Base-by-base conservation (phyloP, 2,329 filamentous ascomycete species). In the Penicillium sp. region DNA sequence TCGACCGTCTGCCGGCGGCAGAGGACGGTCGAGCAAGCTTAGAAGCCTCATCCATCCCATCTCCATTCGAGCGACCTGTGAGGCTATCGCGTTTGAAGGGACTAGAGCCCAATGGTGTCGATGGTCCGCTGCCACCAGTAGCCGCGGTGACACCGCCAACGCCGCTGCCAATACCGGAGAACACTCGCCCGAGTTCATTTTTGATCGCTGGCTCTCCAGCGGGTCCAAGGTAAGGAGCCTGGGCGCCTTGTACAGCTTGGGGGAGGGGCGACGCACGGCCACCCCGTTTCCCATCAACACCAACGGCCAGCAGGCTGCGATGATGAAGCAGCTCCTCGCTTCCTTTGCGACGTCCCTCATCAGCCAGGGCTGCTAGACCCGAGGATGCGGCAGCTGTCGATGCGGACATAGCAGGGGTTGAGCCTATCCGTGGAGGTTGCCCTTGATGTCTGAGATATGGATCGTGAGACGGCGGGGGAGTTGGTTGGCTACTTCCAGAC, bases 131-230 rank as follows among this genome's bases (percentile, higher is more conserved):
- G n/a, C 73, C 77, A 35, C 77, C 75, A 33, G 78, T 75, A 14
- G 74, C 74, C 41, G 76, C 76, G 19, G 79, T 80, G 28, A 76
- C 75, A 59, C 80, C 80, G 30, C 84, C 84, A 17, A 87, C 79
- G 35, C 86, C 86, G 70, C 84, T 87, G 16, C 86, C 92, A 62
- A 97, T 91, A n/a, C 93, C 93, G 17, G 90, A 91, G 75, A 96
- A 97, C 82, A 97, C 96, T 59, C 91, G 87, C 28, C 92, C 92
- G 70, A 97, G 92, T 71, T 97, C 93, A 69, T 87, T 95, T 79
- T 97, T 96, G 68, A 97, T 96, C 41, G 89, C 89, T 11, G 91
- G 89, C 71, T 96, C 91, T 16, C 88, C 89, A 14, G 86, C 85
- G 6, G 91, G 90, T 4, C 89, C 90, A 50, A 89, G 83, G 37